Base-by-base conservation (phyloP, 352 stramenopile species). In the Aphanomyces astaci region DNA sequence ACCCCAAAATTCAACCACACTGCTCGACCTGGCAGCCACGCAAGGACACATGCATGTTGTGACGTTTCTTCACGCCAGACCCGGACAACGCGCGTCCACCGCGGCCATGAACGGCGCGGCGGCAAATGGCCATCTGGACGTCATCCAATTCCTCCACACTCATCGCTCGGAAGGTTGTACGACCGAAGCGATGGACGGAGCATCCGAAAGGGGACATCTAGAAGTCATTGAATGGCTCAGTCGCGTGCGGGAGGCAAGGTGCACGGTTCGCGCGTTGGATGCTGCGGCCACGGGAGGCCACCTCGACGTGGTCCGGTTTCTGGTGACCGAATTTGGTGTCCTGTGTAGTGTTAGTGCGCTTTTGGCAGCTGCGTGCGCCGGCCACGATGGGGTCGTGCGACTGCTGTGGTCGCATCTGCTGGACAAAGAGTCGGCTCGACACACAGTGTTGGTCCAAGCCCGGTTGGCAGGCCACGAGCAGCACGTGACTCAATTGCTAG, bases 31-130 rank as follows among this genome's bases (percentile, higher is more conserved):
- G 11, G 51, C 51, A 32, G 51, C 51, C 25, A 59, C 51, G 0
- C 51, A 59, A 30, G 51, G 51, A 40, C 51, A 59, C 30, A 28
- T 3, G 13, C 51, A 59, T n/a, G 30, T 59, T 19, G 15, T 59
- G 30, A 39, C 51, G 5, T 59, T 33, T 30, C 51, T 59, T 30
- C 51, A 59, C n/a, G 17, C 15, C 22, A 19, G 30, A n/a, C 51
- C 51, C 13, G 51, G 51, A 19, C 51, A 59, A 36, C 0, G 13
- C 19, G 51, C 51, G 51, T 40, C 51, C 5, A 59, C 51, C 0
- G 51, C 51, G 22, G 63, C 63, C 4, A 69, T 69, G 63, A 55
- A 69, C 32, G 28, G 48, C 7, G 63, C 63, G 15, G 49, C 63
- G 22, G 63, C 48, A 3, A 15, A 62, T 32, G 63, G 63, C 28